Evolutionary conservation across 202 grass and related monocot species (phyloP).

Genomic region (Zoysia matrella): DNA sequence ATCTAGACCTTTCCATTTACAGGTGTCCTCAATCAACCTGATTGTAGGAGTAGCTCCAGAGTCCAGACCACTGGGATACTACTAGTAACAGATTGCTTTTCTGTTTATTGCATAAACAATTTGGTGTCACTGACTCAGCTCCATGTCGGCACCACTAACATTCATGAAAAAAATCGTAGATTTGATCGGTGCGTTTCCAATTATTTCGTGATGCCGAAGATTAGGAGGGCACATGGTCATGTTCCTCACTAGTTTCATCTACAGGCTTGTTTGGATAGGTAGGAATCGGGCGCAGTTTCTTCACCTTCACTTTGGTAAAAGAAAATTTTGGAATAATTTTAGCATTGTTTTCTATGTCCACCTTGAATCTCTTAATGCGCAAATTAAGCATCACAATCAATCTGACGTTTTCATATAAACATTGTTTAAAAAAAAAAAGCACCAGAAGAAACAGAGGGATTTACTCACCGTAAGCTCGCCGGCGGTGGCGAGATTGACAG

Average conservation of each 20-base stretch:
- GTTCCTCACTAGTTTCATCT: neutral
- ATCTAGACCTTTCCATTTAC: slow-evolving; percentile 1
- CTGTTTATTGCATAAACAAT: slow-evolving; percentile 2
- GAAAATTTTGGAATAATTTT: neutral
- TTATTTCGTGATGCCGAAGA: neutral
- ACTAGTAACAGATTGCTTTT: neutral
- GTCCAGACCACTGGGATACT: neutral
- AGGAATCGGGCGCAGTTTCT: neutral
- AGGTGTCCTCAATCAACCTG: neutral
- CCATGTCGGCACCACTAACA: too few species aligned
- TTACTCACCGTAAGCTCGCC: slow-evolving; percentile 81
- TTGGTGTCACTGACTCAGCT: neutral
- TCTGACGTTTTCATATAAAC: too few species aligned
- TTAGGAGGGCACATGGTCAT: neutral
- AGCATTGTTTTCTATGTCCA: neutral
- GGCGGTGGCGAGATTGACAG: slow-evolving; percentile 69
- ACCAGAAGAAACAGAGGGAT: neutral
- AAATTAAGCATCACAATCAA: neutral
- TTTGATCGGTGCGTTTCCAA: neutral
- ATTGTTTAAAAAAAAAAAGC: too few species aligned
- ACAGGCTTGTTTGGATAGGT: neutral
- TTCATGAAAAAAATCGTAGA: neutral
- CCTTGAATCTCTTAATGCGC: neutral
- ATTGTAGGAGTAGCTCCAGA: neutral
- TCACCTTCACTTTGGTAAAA: too few species aligned